Evolutionary conservation across 164 flowering plant genomes (phyloP), one percentile per base, ranked within the genome.

Genomic region (Aristolochia californica): DNA sequence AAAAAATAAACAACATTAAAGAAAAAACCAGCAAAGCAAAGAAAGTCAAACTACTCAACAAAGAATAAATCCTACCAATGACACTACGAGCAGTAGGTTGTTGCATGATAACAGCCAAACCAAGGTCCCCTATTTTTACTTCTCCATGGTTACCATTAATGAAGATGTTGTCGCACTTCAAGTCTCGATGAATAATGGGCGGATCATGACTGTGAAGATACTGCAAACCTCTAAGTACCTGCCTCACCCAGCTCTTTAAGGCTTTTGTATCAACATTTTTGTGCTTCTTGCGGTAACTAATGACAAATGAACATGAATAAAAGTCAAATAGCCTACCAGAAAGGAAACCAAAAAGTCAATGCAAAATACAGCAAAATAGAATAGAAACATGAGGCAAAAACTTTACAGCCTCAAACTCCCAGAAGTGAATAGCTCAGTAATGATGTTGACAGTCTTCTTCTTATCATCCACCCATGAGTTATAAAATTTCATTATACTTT

Each of bases 211-310:
- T 81, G 47, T 93, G 97, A 51, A 93, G 96, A 64, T 93, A 93
- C 24, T 78, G 79, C 60, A 93, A 88, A 28, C 98, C 98, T 62
- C 58, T 77, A 78, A 93, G 65, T 64, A 93, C 87, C 74, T 93
- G 98, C 50, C 95, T 83, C 55, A 97, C 87, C 99, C 99, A 93
- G 63, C 85, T 81, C 85, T 93, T 93, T 76, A 93, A 85, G n/a
- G 98, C 98, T 70, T 90, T 76, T 27, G 85, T 79, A 62, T 84
- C 87, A 52, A 87, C 95, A 59, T 81, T 83, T 74, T 70, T 89
- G 72, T 93, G 98, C 68, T 82, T 87, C 48, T 80, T 73, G 78
- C 97, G 82, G 73, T 87, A 89, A 80, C 97, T 93, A 66, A 14
- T 55, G 17, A 5, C 57, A 43, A n/a, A 23, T 12, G 15, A 9